A percentile compares a stretch with the other conserved stretches of the same genome.
These are phyloP conservation scores for Nelumbo lutea DNA, from an alignment of 164 flowering plant genomes.

Conservation along the genomic window DNA sequence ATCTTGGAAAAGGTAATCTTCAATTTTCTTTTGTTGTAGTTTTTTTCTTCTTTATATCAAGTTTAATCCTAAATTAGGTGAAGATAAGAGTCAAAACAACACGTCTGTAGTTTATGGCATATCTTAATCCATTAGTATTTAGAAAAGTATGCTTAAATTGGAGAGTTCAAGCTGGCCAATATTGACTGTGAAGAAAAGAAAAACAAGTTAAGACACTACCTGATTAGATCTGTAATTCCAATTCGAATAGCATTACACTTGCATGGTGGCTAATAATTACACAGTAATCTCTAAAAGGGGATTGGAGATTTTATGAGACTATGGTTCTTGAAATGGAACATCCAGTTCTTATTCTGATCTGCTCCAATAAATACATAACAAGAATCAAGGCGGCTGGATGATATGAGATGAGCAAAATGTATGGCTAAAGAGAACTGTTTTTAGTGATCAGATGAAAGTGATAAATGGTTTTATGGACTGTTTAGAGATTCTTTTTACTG, in stretches of 20 bases:
- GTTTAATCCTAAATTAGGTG: neutral
- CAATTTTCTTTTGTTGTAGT: neutral
- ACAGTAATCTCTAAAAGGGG: neutral
- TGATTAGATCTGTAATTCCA: neutral
- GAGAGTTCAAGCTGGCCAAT: no score
- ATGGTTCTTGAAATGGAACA: no score
- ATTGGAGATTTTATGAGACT: neutral
- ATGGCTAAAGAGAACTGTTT: neutral
- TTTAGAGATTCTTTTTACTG: no score
- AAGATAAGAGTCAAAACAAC: neutral
- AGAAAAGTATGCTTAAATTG: no score
- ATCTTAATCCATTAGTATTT: no score
- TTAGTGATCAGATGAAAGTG: no score
- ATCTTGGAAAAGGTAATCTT: conserved; percentile 84
- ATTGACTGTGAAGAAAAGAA: neutral
- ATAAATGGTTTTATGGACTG: no score
- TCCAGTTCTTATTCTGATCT: neutral
- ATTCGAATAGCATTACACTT: no score
- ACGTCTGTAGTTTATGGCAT: neutral
- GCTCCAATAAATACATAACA: neutral
- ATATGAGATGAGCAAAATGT: neutral
- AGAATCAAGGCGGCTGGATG: neutral
- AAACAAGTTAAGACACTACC: neutral
- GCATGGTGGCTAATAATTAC: no score
- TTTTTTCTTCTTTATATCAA: neutral